A percentile compares a stretch with the other conserved stretches of the same genome.
These are phyloP conservation scores for Boletus fagicola DNA, from an alignment of 768 basidiomycete genomes.

Conservation along the genomic window DNA sequence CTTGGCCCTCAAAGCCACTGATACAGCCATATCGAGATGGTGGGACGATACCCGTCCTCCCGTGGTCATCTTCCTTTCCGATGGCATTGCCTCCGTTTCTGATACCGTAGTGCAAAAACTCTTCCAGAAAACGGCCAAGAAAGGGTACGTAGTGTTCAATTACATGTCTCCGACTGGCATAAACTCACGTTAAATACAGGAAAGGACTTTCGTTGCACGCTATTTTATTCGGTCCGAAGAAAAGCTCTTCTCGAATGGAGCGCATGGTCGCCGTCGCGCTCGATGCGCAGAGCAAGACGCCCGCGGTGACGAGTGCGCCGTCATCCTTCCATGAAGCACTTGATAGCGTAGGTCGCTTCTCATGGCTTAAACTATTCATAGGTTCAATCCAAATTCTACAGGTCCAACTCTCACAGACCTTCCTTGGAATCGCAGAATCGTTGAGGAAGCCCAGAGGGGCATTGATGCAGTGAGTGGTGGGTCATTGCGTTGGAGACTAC, in stretches of 20 bases:
- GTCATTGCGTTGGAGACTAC: background rate
- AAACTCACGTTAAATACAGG: conserved; percentile 28
- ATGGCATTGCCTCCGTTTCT: conserved; percentile 43
- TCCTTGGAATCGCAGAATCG: conserved; percentile 56
- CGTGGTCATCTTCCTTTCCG: conserved; percentile 56
- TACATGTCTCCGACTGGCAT: background rate
- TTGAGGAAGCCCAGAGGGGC: conserved; percentile 51
- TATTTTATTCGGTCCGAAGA: conserved; percentile 49
- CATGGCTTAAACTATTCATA: background rate
- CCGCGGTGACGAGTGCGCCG: conserved; percentile 24
- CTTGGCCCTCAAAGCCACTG: conserved; percentile 39
- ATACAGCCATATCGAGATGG: conserved; percentile 37
- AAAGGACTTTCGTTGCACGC: conserved; percentile 57
- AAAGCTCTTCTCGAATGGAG: conserved; percentile 28
- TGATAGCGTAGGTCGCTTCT: conserved; percentile 40
- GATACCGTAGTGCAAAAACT: conserved; percentile 37
- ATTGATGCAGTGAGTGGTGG: conserved; percentile 34
- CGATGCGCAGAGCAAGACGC: conserved; percentile 41
- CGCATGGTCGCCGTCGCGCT: conserved; percentile 50
- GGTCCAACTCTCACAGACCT: conserved; percentile 53
- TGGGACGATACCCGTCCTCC: conserved; percentile 50
- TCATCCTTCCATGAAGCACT: conserved; percentile 52
- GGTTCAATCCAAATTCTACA: conserved; percentile 17
- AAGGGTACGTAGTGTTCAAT: conserved; percentile 36
- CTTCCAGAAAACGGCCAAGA: conserved; percentile 36